A percentile compares a stretch with the other conserved stretches of the same genome.
Evolutionary conservation across 2,329 filamentous ascomycete genomes (phyloP).

Genomic region (Trichocomaceae sp.): DNA sequence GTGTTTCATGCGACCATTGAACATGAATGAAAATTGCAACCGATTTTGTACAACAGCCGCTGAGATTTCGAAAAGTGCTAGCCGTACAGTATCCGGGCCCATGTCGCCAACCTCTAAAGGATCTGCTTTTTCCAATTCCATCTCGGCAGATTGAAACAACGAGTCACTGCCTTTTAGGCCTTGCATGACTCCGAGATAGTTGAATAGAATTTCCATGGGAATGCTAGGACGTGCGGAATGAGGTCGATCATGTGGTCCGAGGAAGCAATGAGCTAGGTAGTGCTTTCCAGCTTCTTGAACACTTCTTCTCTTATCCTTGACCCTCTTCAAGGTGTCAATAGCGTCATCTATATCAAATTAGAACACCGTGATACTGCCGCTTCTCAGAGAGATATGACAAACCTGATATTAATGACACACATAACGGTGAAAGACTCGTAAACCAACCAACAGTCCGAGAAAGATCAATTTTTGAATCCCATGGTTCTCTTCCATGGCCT

Average conservation of each 20-base stretch:
- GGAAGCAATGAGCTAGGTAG: conserved; percentile 31
- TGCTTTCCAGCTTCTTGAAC: conserved; percentile 32
- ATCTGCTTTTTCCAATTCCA: conserved; percentile 41
- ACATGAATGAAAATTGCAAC: conserved; percentile 46
- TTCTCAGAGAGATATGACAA: neutral
- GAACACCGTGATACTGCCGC: neutral
- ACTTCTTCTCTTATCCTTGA: conserved; percentile 34
- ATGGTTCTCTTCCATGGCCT: conserved; percentile 44
- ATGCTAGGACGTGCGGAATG: conserved; percentile 27
- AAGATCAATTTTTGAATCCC: conserved; percentile 41
- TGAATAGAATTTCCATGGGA: conserved; percentile 40
- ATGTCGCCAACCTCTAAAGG: conserved; percentile 42
- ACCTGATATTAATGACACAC: conserved; percentile 23
- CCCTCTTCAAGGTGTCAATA: conserved; percentile 27
- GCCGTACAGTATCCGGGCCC: conserved; percentile 39
- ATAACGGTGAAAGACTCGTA: conserved; percentile 43
- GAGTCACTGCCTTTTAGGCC: conserved; percentile 41
- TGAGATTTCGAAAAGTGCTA: conserved; percentile 48
- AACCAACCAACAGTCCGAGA: conserved; percentile 49
- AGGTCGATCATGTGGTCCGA: conserved; percentile 26
- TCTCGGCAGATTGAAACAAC: conserved; percentile 38
- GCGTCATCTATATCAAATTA: conserved; percentile 18
- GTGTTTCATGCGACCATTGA: conserved; percentile 45
- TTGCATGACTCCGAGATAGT: conserved; percentile 35
- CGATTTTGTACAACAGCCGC: conserved; percentile 43